A percentile compares a stretch with the other conserved stretches of the same genome.
phyloP scores from a whole-genome alignment of 345 rosid genomes.

The Brassica nigra region DNA sequence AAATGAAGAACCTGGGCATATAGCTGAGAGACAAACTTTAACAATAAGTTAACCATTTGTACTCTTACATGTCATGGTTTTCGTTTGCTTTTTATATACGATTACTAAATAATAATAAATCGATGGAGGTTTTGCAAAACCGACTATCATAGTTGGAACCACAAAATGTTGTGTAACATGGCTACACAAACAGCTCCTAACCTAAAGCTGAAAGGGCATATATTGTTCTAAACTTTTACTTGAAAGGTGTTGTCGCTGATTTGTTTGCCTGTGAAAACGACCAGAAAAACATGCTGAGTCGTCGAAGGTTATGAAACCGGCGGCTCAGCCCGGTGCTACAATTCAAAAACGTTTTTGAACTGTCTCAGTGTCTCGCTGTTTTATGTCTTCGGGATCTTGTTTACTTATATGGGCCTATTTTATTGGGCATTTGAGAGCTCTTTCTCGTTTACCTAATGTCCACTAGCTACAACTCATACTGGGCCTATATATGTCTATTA shows the following conservation, averaged over 20 bases:
- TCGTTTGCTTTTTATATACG: background rate
- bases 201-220: background rate
- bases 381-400: background rate
- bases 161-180: background rate
- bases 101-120: background rate
- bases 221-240: no score
- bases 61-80: background rate
- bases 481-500: background rate
- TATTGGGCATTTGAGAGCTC: background rate
- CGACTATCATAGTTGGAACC: background rate
- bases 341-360: background rate
- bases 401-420: background rate
- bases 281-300: background rate
- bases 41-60: slow-evolving; percentile 60
- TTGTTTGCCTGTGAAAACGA: no score
- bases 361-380: background rate
- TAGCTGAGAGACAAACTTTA: slow-evolving; percentile 89
- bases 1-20: slow-evolving; percentile 61
- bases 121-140: background rate
- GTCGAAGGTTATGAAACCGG: background rate
- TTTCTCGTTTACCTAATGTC: background rate
- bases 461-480: background rate
- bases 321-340: background rate
- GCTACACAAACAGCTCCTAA: background rate
- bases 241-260: no score